These are phyloP conservation scores for Coemansia brasiliensis DNA, from an alignment of 192 early-diverging fungal species.

Conservation along the genomic window DNA sequence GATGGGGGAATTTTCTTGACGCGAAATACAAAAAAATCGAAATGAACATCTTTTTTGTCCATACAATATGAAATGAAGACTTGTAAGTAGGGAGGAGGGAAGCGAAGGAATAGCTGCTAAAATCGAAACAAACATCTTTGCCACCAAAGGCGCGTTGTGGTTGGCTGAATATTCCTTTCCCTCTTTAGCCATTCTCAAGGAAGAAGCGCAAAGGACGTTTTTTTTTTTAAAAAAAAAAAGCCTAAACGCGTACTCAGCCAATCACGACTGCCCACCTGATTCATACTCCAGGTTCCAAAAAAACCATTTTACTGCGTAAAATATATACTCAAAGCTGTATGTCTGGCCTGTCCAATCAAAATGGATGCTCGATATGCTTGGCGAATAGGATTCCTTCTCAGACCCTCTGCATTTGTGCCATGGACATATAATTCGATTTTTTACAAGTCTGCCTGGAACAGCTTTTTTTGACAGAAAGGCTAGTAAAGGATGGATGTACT, in stretches of 20 bases:
- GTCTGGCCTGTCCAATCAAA: background rate
- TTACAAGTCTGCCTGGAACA: too few relatives aligned
- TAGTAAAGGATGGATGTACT: background rate
- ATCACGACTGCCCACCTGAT: background rate
- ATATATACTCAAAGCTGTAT: background rate
- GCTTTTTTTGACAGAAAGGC: background rate
- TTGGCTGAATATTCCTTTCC: conserved; percentile 16
- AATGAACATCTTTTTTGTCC: conserved; percentile 1
- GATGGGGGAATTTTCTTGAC: background rate
- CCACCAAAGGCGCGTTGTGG: conserved; percentile 8
- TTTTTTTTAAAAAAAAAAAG: background rate
- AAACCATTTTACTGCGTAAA: background rate
- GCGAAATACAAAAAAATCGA: background rate
- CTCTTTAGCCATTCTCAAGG: background rate
- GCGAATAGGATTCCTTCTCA: too few relatives aligned
- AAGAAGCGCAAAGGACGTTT: too few relatives aligned
- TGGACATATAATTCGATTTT: too few relatives aligned
- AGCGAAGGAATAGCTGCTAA: background rate
- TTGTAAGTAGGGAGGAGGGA: too few relatives aligned
- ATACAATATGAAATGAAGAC: too few relatives aligned
- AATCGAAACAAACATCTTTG: conserved; percentile 23
- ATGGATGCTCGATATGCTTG: too few relatives aligned
- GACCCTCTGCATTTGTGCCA: too few relatives aligned
- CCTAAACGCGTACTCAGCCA: background rate
- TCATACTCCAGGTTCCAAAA: background rate